Evolutionary conservation across 768 basidiomycete genomes (phyloP).

Genomic region (Lactifluus subvellereus): DNA sequence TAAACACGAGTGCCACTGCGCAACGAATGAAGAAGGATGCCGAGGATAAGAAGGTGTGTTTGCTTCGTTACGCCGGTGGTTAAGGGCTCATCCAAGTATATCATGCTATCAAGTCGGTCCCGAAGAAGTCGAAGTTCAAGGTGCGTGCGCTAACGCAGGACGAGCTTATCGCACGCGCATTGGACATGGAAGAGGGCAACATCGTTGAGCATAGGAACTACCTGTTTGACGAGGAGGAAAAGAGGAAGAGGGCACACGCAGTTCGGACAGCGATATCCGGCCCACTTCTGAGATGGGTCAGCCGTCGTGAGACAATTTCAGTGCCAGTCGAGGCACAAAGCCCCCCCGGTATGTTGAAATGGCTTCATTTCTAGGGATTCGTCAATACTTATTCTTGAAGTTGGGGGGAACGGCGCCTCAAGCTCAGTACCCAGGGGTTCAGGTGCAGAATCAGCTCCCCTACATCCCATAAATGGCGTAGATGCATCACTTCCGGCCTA

Average conservation of each 20-base stretch:
- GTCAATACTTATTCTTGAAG: not conserved
- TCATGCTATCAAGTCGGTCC: slow-evolving; percentile 33
- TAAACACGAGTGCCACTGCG: slow-evolving; percentile 63
- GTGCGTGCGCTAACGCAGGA: slow-evolving; percentile 62
- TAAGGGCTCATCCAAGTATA: slow-evolving; percentile 23
- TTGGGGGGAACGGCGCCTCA: not conserved
- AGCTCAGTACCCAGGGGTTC: not conserved
- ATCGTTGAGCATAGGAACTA: slow-evolving; percentile 73
- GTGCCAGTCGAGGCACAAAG: slow-evolving; percentile 33
- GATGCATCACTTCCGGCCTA: not conserved
- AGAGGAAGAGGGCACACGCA: slow-evolving; percentile 59
- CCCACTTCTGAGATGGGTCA: slow-evolving; percentile 67
- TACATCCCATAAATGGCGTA: not conserved
- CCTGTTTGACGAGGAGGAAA: slow-evolving; percentile 75
- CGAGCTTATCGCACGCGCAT: slow-evolving; percentile 76
- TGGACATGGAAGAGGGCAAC: slow-evolving; percentile 86
- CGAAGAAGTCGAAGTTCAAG: slow-evolving; percentile 54
- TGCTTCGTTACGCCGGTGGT: not conserved
- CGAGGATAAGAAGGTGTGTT: slow-evolving; percentile 52
- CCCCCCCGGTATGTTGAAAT: slow-evolving; percentile 29
- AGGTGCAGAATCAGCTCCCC: not conserved
- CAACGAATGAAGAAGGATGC: slow-evolving; percentile 58
- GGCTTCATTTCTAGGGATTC: not conserved
- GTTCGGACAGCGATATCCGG: slow-evolving; percentile 58
- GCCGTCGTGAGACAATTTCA: slow-evolving; percentile 53